Conservation (phyloP, 1,139 yeast genomes). For the Taiozyma onychis region DNA sequence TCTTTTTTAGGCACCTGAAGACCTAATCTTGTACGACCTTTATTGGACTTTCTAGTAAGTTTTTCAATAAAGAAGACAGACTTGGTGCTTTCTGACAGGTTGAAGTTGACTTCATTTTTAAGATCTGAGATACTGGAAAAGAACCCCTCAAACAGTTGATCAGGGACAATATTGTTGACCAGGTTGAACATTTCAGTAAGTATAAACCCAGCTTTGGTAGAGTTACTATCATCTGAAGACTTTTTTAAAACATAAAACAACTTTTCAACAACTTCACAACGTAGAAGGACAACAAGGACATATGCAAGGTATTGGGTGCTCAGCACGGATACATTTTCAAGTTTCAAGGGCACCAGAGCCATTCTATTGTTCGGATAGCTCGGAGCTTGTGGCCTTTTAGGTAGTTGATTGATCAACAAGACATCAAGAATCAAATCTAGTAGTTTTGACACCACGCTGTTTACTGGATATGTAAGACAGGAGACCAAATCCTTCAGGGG, state of each 20-base stretch:
- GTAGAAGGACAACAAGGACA: constrained; percentile 45
- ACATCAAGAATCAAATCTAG: constrained; percentile 70
- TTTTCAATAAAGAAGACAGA: constrained; percentile 33
- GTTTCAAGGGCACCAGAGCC: constrained; percentile 23
- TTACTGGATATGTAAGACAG: constrained; percentile 55
- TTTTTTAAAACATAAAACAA: constrained; percentile 45
- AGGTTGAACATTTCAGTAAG: constrained; percentile 57
- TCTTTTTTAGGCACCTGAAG: constrained; percentile 21
- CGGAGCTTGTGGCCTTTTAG: constrained; percentile 19
- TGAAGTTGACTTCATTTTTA: background rate
- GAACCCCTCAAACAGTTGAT: constrained; percentile 8
- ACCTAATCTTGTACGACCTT: constrained; percentile 30
- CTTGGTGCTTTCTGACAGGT: constrained; percentile 3
- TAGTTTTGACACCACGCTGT: constrained; percentile 52
- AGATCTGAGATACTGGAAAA: constrained; percentile 4
- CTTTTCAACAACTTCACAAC: constrained; percentile 48
- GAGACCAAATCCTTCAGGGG: constrained; percentile 54
- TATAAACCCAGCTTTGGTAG: constrained; percentile 58
- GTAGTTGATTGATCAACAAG: constrained; percentile 50
- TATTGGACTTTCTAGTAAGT: constrained; percentile 36
- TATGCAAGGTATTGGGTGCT: constrained; percentile 63
- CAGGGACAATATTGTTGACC: constrained; percentile 42
- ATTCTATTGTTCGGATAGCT: constrained; percentile 15
- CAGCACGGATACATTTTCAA: constrained; percentile 26
- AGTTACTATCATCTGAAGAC: constrained; percentile 38